Base-by-base conservation (phyloP, 116 monocot genomes). In the Zostera marina region DNA sequence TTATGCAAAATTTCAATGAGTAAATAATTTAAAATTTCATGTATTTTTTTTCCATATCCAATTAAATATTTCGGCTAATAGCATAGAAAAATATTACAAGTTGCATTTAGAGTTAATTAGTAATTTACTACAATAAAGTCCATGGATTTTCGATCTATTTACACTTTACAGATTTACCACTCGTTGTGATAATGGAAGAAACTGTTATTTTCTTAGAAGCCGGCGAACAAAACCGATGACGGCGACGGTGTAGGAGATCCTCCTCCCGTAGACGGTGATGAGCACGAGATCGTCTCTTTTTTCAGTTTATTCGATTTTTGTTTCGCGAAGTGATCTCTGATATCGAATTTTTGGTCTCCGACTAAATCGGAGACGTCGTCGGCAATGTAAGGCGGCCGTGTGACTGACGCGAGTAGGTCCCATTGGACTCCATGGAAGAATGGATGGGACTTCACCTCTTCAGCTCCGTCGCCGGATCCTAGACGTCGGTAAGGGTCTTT, bases 381-480 rank as follows among this genome's bases (percentile, higher is more conserved):
- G 10, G 80, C 47, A n/a, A 93, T 65, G 62, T 53, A 81, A 5
- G 93, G 93, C 58, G 93, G 93, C 23, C 93, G 69, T 6, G 65
- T 46, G 12, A 88, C 73, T 9, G 72, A 79, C 6, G 62, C 56
- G 57, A 93, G 74, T 10, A 82, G 42, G 22, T 88, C 84, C 93
- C 93, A 93, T 61, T 59, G 64, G 11, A 93, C 74, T 24, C 93
- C 88, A 12, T 19, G 24, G 32, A 93, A 93, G 77, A 93, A 93
- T 3, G 74, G 65, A 55, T 93, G 93, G 17, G 66, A 66, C 72
- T 66, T 81, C 9, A 93, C 79, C 68, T 93, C 84, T 54, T 75
- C 81, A 3, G 75, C 79, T 12, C 89, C 80, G 13, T 84, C 84
- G 45, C 16, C 42, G 68, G 42, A 77, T 0, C 93, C 93, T 9